Conservation (phyloP, 176 grass and related monocot species). For the Aegilops speltoides region DNA sequence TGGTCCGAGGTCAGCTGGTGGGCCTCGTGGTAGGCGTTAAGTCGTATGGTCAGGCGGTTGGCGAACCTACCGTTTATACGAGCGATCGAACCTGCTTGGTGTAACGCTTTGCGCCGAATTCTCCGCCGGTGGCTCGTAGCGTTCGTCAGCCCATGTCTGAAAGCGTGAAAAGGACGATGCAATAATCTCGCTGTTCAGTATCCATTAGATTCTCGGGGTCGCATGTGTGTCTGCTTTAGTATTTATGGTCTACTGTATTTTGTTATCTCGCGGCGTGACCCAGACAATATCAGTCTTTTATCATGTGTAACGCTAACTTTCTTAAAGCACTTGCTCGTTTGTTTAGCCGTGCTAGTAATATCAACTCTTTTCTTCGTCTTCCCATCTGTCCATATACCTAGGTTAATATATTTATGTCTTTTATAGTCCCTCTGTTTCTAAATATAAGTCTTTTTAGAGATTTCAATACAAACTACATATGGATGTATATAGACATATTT, state of each 20-base stretch:
- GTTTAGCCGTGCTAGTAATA: slow-evolving; percentile 24
- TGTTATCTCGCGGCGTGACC: background rate
- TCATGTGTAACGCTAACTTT: slow-evolving; percentile 15
- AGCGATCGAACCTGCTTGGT: slow-evolving; percentile 28
- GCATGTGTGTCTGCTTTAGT: slow-evolving; percentile 46
- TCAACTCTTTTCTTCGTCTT: background rate
- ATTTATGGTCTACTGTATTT: slow-evolving; percentile 46
- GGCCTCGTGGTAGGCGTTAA: slow-evolving; percentile 95
- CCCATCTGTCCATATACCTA: background rate
- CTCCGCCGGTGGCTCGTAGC: slow-evolving; percentile 25
- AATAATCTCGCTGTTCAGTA: slow-evolving; percentile 40
- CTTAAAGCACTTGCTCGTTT: background rate
- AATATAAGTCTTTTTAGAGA: no score
- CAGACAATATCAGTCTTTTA: slow-evolving; percentile 17
- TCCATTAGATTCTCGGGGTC: slow-evolving; percentile 32
- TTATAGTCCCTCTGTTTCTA: no score
- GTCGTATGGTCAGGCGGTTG: slow-evolving; percentile 52
- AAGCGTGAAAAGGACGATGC: slow-evolving; percentile 34
- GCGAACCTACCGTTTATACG: slow-evolving; percentile 51
- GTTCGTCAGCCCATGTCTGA: slow-evolving; percentile 34
- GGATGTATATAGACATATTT: no score
- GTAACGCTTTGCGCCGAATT: slow-evolving; percentile 47
- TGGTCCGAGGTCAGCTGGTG: slow-evolving; percentile 86
- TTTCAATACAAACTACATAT: no score
- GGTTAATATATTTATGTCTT: background rate